A percentile compares a stretch with the other conserved stretches of the same genome.
These are phyloP conservation scores for Daldinia childiae DNA, from an alignment of 495 filamentous ascomycete species.

Conservation along the genomic window DNA sequence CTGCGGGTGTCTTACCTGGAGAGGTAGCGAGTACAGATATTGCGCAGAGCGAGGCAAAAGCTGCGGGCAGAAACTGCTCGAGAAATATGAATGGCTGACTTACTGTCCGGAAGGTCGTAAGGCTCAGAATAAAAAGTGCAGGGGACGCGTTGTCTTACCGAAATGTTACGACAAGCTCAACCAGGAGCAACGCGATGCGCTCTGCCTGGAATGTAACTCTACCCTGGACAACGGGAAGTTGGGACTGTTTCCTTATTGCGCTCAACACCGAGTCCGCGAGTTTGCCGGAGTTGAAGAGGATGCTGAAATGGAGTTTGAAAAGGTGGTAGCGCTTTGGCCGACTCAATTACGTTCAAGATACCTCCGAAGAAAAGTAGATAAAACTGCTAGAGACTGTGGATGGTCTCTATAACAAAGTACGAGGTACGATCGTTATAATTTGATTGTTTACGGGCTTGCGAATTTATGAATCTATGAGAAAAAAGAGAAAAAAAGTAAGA, in stretches of 20 bases:
- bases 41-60: constrained; percentile 11
- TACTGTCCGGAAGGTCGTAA: constrained; percentile 13
- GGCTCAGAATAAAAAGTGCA: not conserved
- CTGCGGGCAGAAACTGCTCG: not conserved
- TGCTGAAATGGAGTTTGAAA: constrained; percentile 10
- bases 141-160: not conserved
- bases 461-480: not conserved
- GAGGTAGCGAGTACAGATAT: constrained; percentile 20
- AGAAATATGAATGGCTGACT: constrained; percentile 17
- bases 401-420: constrained; percentile 1
- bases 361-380: constrained; percentile 13
- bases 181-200: not conserved
- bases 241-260: not conserved
- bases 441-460: not conserved
- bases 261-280: constrained; percentile 3
- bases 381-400: not conserved
- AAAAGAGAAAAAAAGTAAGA: not conserved
- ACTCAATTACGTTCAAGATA: constrained; percentile 7
- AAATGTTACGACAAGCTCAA: constrained; percentile 8
- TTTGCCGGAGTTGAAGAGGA: not conserved
- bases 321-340: constrained; percentile 15
- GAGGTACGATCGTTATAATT: not conserved
- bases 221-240: not conserved
- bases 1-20: constrained; percentile 19
- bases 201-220: constrained; percentile 18